These are phyloP conservation scores for Phytophthora quininea DNA, from an alignment of 352 stramenopile species.

Conservation along the genomic window DNA sequence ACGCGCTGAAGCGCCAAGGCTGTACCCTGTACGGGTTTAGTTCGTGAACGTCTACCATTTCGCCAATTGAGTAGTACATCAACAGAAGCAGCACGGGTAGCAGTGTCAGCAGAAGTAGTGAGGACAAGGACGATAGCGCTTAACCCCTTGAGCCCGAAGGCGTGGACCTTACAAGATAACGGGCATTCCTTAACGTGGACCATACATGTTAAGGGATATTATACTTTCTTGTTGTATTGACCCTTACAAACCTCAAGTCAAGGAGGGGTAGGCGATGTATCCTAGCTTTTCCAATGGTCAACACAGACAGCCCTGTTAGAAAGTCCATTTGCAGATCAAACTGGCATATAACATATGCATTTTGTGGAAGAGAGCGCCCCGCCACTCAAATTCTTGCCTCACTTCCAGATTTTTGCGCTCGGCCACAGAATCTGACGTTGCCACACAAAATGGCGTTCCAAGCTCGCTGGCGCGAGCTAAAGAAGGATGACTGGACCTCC, in stretches of 20 bases:
- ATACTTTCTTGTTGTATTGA: constrained; percentile 10
- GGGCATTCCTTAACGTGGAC: constrained; percentile 16
- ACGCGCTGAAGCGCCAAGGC: no score
- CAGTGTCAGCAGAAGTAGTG: no score
- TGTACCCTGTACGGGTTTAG: no score
- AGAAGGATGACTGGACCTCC: constrained; percentile 3
- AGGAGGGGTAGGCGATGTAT: constrained; percentile 1
- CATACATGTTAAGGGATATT: constrained; percentile 20
- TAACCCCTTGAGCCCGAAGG: constrained; percentile 17
- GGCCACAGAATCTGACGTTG: neutral
- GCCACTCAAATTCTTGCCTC: no score
- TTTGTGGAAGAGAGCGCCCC: neutral
- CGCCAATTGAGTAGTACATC: no score
- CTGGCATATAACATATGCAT: neutral
- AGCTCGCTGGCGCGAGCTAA: constrained; percentile 5
- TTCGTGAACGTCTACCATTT: no score
- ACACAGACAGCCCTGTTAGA: neutral
- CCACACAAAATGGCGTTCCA: constrained; percentile 10
- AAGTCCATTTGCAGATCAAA: neutral
- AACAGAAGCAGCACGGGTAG: no score
- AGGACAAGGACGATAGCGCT: no score
- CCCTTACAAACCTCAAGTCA: constrained; percentile 18
- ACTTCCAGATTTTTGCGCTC: no score
- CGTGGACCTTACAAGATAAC: constrained; percentile 16
- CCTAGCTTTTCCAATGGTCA: neutral